Percentiles rank a stretch among this genome's conserved stretches.
Evolutionary conservation across 352 stramenopile species (phyloP).

Genomic region (Phytophthora uliginosa): DNA sequence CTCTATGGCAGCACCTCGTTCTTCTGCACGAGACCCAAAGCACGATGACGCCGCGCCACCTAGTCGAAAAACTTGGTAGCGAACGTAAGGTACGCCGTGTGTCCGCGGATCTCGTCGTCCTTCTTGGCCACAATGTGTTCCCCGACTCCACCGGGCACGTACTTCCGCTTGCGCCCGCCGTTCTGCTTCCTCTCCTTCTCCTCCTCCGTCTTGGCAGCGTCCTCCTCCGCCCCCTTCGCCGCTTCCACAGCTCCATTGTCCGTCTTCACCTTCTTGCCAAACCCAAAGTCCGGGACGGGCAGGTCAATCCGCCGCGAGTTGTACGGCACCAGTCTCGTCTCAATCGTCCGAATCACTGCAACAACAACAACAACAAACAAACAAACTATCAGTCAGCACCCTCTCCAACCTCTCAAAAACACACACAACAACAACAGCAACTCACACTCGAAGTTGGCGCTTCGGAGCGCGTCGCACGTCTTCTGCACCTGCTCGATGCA

Average conservation of each 20-base stretch:
- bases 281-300: slow-evolving; percentile 80
- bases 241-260: slow-evolving; percentile 14
- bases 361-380: slow-evolving; percentile 9
- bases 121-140: slow-evolving; percentile 86
- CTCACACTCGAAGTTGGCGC: slow-evolving; percentile 87
- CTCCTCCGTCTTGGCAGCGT: slow-evolving; percentile 22
- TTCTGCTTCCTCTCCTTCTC: slow-evolving; percentile 43
- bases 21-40: background rate
- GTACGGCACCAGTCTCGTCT: slow-evolving; percentile 94
- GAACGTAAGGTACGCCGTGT: slow-evolving; percentile 91
- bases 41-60: slow-evolving; percentile 11
- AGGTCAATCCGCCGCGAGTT: slow-evolving; percentile 74
- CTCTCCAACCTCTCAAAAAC: too few species aligned
- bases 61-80: slow-evolving; percentile 85
- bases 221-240: slow-evolving; percentile 8
- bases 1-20: slow-evolving; percentile 27
- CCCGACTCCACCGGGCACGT: slow-evolving; percentile 58
- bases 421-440: slow-evolving; percentile 17
- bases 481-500: slow-evolving; percentile 99
- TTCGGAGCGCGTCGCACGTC: slow-evolving; percentile 76
- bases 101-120: slow-evolving; percentile 86
- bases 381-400: background rate
- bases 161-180: slow-evolving; percentile 61
- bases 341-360: slow-evolving; percentile 90
- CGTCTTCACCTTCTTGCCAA: slow-evolving; percentile 40